Evolutionary conservation across 192 early-diverging fungal genomes (phyloP), one percentile per base, ranked within the genome.

Genomic region (Coemansia sp.): DNA sequence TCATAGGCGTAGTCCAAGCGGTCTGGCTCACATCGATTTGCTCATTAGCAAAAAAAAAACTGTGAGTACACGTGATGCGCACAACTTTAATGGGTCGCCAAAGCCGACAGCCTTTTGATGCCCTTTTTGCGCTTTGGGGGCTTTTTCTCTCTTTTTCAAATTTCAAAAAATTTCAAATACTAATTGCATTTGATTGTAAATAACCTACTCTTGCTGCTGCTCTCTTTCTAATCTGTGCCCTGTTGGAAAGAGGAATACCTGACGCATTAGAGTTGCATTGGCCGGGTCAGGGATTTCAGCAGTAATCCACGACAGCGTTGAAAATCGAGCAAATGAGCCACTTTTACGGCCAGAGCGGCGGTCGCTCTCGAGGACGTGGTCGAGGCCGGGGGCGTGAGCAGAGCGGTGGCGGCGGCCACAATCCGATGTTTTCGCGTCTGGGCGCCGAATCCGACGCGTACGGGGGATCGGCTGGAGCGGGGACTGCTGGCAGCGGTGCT

Each of bases 391-490:
- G 75, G 3, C 60, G 65, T 4, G 66, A 67, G 1, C n/a, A 53
- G 9, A 64, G 63, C 44, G 63, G 58, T n/a, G 55, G 66, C 26
- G 62, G 48, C 32, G 40, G 50, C 37, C 56, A 56, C 48, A 63
- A 58, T 56, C 60, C 71, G n/a, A 56, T 72, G 36, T 66, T 72
- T 39, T 72, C 70, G 38, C 63, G 70, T 2, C 60, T 72, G 9
- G 70, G 69, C 4, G 6, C 22, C 6, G 46, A 50, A n/a, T n/a
- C 46, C n/a, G 26, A 50, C 12, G 37, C 40, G 11, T 32, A 19
- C 22, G 33, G 41, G 26, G 63, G 56, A 5, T 44, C 44, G 36
- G 34, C 21, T 24, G 53, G 55, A 14, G 37, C 41, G 36, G 36
- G 37, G 8, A 15, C 14, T 11, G 37, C 64, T 5, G 48, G 19